Evolutionary conservation across 805 yeast genomes (phyloP).

Genomic region (Lipomyces spencermartinsiae): DNA sequence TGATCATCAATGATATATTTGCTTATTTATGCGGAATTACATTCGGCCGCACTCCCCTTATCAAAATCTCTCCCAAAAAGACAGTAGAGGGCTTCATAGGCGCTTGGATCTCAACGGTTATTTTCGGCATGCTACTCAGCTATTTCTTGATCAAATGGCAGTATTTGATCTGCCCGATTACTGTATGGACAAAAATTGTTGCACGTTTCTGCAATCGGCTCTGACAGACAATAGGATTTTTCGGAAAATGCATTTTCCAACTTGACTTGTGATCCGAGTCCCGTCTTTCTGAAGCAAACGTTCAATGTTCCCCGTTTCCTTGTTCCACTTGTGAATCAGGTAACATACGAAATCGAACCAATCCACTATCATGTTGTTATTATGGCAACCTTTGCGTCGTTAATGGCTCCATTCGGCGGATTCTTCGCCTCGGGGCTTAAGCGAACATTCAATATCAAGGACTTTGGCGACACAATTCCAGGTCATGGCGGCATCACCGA

Average conservation of each 20-base stretch:
- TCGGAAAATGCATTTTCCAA: constrained; percentile 52
- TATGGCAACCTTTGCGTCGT: constrained; percentile 91
- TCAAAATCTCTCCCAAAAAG: constrained; percentile 94
- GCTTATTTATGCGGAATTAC: constrained; percentile 97
- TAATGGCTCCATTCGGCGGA: constrained; percentile 98
- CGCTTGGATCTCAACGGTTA: constrained; percentile 92
- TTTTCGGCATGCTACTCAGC: constrained; percentile 71
- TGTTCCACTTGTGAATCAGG: constrained; percentile 52
- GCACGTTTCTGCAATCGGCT: neutral
- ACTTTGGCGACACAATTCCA: constrained; percentile 97
- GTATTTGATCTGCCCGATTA: constrained; percentile 87
- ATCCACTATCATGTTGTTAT: constrained; percentile 86
- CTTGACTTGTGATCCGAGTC: constrained; percentile 79
- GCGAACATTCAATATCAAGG: constrained; percentile 94
- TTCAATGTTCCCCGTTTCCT: constrained; percentile 75
- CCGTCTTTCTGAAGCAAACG: constrained; percentile 83
- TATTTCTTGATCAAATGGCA: constrained; percentile 66
- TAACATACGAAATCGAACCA: constrained; percentile 59
- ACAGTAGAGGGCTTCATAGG: constrained; percentile 98
- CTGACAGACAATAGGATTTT: constrained; percentile 19
- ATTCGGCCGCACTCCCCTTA: constrained; percentile 89
- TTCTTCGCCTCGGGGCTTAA: constrained; percentile 96
- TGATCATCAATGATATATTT: constrained; percentile 91
- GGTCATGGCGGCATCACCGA: constrained; percentile 99
- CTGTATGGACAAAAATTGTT: constrained; percentile 7